A percentile compares a stretch with the other conserved stretches of the same genome.
Evolutionary conservation across 2,329 filamentous ascomycete genomes (phyloP).

Genomic region (Phialophora macrospora): DNA sequence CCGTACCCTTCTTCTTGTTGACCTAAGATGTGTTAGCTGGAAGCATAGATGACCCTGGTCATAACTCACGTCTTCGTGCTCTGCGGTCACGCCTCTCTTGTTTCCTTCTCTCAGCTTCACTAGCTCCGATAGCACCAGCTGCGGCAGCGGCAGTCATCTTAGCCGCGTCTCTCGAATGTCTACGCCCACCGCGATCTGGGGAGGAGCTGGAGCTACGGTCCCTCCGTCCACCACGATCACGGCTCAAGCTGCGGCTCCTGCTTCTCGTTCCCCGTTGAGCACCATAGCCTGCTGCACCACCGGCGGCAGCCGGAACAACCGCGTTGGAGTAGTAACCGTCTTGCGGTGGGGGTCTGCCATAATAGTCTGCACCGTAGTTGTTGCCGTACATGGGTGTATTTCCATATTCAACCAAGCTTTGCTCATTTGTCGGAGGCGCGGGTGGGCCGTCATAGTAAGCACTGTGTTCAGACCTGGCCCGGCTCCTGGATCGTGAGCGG

Average conservation of each 20-base stretch:
- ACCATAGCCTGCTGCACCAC: constrained; percentile 41
- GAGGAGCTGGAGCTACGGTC: constrained; percentile 44
- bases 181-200: constrained; percentile 45
- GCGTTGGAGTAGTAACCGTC: constrained; percentile 49
- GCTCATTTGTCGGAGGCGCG: constrained; percentile 54
- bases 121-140: constrained; percentile 61
- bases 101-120: constrained; percentile 61
- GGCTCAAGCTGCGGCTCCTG: constrained; percentile 54
- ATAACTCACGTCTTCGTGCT: constrained; percentile 39
- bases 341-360: constrained; percentile 49
- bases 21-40: constrained; percentile 25
- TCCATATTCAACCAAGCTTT: constrained; percentile 67
- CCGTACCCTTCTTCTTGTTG: constrained; percentile 33
- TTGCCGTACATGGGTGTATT: constrained; percentile 65
- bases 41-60: constrained; percentile 7
- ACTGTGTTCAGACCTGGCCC: constrained; percentile 46
- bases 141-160: constrained; percentile 63
- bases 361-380: constrained; percentile 53
- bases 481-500: constrained; percentile 54
- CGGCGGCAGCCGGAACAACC: constrained; percentile 48
- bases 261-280: constrained; percentile 47
- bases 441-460: constrained; percentile 48
- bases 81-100: constrained; percentile 62
- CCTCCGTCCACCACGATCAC: constrained; percentile 43
- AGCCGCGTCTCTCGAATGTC: constrained; percentile 52